Base-by-base conservation (phyloP, 78 protist species). In the Cyanophora paradoxa region DNA sequence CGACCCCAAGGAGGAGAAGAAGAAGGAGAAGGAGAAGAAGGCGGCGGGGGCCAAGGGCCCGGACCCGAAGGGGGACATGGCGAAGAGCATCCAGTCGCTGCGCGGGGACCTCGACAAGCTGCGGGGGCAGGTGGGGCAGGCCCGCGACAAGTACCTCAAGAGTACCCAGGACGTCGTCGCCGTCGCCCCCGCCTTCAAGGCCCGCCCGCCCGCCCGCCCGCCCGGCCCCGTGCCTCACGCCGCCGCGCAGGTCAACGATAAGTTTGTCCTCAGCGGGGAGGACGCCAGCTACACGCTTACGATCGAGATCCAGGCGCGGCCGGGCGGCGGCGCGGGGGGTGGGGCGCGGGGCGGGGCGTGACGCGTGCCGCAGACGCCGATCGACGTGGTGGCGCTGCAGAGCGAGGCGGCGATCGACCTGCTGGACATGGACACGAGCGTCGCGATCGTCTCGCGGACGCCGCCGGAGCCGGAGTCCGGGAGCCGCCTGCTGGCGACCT, bases 331-430 rank as follows among this genome's bases (percentile, higher is more conserved):
- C n/a, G n/a, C n/a, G n/a, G n/a, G n/a, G n/a, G n/a, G n/a, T n/a
- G n/a, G n/a, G n/a, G n/a, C n/a, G n/a, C n/a, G n/a, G n/a, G n/a
- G n/a, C n/a, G n/a, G n/a, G n/a, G n/a, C n/a, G n/a, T n/a, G n/a
- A n/a, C n/a, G n/a, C n/a, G n/a, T n/a, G n/a, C n/a, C n/a, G n/a
- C n/a, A n/a, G n/a, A n/a, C n/a, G n/a, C n/a, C n/a, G n/a, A n/a
- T n/a, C n/a, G n/a, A n/a, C n/a, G n/a, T n/a, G n/a, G n/a, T n/a
- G n/a, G n/a, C 48, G 4, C 24, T 56, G 20, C 64, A 68, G 50
- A n/a, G 52, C 22, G 63, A 70, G 26, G 68, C 67, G 20, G 67
- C 59, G 8, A 33, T 77, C 30, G 82, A 77, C 24, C 17, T 69
- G 31, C 41, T 77, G 26, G 82, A 58, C 42, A 28, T 4, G 26